Conservation (phyloP, 2,329 filamentous ascomycete species). For the Botryotinia calthae region DNA sequence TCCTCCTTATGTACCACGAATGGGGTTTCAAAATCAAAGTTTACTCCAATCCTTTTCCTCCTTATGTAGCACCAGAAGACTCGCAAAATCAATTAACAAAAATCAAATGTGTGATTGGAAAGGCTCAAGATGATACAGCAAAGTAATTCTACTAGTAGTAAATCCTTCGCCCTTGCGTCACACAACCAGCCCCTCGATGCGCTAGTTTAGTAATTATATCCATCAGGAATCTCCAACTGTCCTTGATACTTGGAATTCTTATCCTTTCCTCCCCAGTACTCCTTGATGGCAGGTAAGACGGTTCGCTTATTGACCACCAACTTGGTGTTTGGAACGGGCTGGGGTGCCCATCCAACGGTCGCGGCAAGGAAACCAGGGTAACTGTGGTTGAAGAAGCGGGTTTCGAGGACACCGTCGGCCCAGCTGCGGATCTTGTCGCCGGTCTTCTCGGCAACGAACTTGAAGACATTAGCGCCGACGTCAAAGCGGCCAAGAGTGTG, state of each 20-base stretch:
- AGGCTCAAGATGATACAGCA: neutral
- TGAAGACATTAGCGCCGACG: slow-evolving; percentile 68
- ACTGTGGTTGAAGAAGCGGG: slow-evolving; percentile 46
- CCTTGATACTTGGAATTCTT: slow-evolving; percentile 36
- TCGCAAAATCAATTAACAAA: neutral
- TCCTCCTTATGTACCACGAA: neutral
- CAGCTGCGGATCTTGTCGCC: slow-evolving; percentile 48
- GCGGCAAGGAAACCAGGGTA: slow-evolving; percentile 44
- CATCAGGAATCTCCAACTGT: slow-evolving; percentile 37
- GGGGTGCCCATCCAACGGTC: slow-evolving; percentile 30
- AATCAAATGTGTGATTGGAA: neutral
- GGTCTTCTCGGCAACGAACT: slow-evolving; percentile 58
- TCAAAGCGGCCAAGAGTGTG: slow-evolving; percentile 70
- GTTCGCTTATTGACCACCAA: slow-evolving; percentile 35
- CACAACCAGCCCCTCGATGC: neutral
- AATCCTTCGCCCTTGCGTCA: neutral
- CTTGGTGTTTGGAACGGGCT: slow-evolving; percentile 39
- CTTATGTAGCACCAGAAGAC: neutral
- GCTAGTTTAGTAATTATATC: slow-evolving; percentile 23
- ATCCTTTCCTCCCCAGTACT: slow-evolving; percentile 32
- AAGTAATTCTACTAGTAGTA: neutral
- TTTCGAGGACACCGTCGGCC: slow-evolving; percentile 35
- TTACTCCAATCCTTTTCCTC: neutral
- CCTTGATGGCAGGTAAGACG: slow-evolving; percentile 35
- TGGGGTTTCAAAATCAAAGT: neutral